Evolutionary conservation across 352 stramenopile species (phyloP).

Genomic region (Phytopythium oedochilum): DNA sequence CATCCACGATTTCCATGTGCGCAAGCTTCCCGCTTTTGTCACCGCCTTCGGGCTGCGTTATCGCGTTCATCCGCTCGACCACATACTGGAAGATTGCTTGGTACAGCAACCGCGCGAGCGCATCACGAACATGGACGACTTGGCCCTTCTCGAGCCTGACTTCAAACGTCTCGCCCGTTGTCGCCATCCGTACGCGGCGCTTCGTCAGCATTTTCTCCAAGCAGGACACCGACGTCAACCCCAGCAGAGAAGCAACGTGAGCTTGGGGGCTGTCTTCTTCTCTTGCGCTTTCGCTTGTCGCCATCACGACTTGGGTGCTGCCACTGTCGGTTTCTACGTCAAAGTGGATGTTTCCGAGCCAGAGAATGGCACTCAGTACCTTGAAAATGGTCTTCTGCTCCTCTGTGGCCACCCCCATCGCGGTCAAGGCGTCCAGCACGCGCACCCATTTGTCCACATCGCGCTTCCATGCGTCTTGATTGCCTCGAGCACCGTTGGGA

Average conservation of each 20-base stretch:
- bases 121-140: conserved; percentile 39
- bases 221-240: conserved; percentile 15
- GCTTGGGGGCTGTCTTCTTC: conserved; percentile 5
- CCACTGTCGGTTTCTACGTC: conserved; percentile 11
- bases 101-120: conserved; percentile 58
- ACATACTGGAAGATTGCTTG: conserved; percentile 43
- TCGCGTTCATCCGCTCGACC: conserved; percentile 40
- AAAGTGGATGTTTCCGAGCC: conserved; percentile 69
- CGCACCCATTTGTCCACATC: conserved; percentile 64
- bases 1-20: conserved; percentile 53
- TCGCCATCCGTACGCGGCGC: conserved; percentile 32
- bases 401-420: conserved; percentile 27
- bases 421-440: conserved; percentile 42
- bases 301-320: conserved; percentile 11
- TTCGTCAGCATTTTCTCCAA: conserved; percentile 45
- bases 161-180: conserved; percentile 51
- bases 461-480: conserved; percentile 40
- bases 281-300: conserved; percentile 4
- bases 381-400: conserved; percentile 52
- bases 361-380: conserved; percentile 61
- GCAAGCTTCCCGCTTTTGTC: not conserved
- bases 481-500: conserved; percentile 3
- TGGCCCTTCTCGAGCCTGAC: conserved; percentile 43
- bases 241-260: conserved; percentile 32
- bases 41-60: conserved; percentile 9